Evolutionary conservation across 2,329 filamentous ascomycete genomes (phyloP).

Genomic region (Xylariaceae sp.): DNA sequence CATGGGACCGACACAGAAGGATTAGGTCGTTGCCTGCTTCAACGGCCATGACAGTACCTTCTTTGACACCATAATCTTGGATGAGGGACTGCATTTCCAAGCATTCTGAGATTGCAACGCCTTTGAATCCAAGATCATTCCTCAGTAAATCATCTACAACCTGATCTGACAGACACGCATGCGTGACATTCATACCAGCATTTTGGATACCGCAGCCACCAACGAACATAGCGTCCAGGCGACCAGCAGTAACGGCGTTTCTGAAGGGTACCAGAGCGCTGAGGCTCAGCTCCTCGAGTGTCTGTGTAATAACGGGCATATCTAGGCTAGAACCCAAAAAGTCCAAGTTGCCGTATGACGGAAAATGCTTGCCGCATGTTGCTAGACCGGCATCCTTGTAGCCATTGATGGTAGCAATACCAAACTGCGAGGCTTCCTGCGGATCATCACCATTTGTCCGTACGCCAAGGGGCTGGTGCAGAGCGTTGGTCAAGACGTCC

Average conservation of each 20-base stretch:
- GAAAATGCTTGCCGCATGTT: conserved; percentile 94
- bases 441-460: conserved; percentile 89
- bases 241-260: conserved; percentile 79
- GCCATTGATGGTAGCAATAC: conserved; percentile 85
- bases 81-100: conserved; percentile 95
- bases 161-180: conserved; percentile 89
- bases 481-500: conserved; percentile 89
- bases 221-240: conserved; percentile 89
- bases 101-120: conserved; percentile 92
- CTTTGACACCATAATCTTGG: conserved; percentile 94
- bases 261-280: conserved; percentile 89
- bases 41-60: conserved; percentile 95
- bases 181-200: conserved; percentile 88
- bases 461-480: conserved; percentile 87
- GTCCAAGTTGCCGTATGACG: conserved; percentile 91
- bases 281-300: conserved; percentile 86
- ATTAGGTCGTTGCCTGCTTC: conserved; percentile 94
- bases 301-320: conserved; percentile 94
- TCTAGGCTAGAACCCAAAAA: conserved; percentile 88
- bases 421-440: conserved; percentile 90
- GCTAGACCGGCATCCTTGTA: conserved; percentile 88
- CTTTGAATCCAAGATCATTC: conserved; percentile 85
- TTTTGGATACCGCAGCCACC: conserved; percentile 92
- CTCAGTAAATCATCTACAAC: conserved; percentile 87
- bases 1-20: conserved; percentile 81